Evolutionary conservation across 768 basidiomycete species (phyloP).

Genomic region (Boletus subcaerulescens): DNA sequence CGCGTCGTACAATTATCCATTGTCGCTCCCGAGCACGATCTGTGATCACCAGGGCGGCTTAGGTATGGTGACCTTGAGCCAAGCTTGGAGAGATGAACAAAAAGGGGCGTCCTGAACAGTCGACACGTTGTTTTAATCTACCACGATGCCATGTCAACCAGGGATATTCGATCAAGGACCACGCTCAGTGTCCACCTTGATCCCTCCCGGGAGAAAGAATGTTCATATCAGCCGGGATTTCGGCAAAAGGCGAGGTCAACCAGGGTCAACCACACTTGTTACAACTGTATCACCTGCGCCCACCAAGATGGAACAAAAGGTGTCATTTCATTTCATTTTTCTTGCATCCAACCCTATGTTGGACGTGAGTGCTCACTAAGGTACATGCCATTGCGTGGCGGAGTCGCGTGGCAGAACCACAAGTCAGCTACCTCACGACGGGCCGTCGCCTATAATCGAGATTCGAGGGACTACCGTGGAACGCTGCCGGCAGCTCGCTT

Average conservation of each 20-base stretch:
- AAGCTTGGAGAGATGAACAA: too few species aligned
- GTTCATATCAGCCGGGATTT: neutral
- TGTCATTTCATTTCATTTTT: neutral
- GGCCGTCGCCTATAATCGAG: neutral
- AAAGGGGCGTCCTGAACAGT: too few species aligned
- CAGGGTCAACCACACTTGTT: neutral
- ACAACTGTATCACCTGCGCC: neutral
- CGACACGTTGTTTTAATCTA: neutral
- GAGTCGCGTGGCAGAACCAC: neutral
- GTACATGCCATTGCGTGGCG: too few species aligned
- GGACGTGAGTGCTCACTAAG: neutral
- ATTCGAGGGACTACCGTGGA: too few species aligned
- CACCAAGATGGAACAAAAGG: neutral
- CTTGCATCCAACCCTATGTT: neutral
- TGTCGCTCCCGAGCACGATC: neutral
- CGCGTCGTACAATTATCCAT: neutral
- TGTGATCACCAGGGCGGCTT: neutral
- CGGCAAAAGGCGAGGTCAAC: neutral
- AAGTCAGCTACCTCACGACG: neutral
- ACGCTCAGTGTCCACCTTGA: neutral
- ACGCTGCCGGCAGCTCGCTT: constrained; percentile 6
- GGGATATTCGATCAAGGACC: neutral
- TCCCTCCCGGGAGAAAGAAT: neutral
- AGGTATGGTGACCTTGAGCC: too few species aligned
- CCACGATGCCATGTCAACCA: neutral